Base-by-base conservation (phyloP, 2,329 filamentous ascomycete genomes). In the Pseudogymnoascus verrucosus region DNA sequence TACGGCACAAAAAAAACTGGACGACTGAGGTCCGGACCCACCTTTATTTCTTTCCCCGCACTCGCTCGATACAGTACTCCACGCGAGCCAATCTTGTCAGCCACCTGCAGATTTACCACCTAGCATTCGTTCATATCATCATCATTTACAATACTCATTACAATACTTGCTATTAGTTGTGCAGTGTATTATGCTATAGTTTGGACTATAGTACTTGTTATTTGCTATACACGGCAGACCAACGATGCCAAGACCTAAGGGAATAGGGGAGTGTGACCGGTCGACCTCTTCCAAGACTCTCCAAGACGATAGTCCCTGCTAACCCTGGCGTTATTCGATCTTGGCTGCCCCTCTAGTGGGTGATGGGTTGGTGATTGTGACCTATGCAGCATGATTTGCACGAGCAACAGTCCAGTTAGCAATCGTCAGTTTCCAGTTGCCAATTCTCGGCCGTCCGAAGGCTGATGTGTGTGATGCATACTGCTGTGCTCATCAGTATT, bases 241-340 rank as follows among this genome's bases (percentile, higher is more conserved):
- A 14, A 28, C 12, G 42, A 31, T 0, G 28, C 28, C 28, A 31
- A 31, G 28, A 31, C 10, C 8, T 31, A 10, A 31, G 28, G 28
- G 28, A 11, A 31, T 31, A 31, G 28, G 28, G 28, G 28, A 31
- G 28, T 31, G 28, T 31, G 28, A 31, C 28, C 28, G 8, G 8
- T 8, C 31, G 31, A 5, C 11, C 10, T 12, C 44, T 19, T 34
- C 47, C 26, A 57, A 57, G 47, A 34, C 28, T 21, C 16, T 42
- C 51, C 51, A 57, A 57, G 51, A 57, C 28, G 51, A 57, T 57
- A 57, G 51, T 57, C 51, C 51, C 51, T 57, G 16, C 28, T 12
- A 21, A 34, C 51, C 5, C 51, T 57, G 8, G 26, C 51, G 51
- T 28, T 57, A 57, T 57, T 57, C 28, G 3, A 10, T 21, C 51